Base-by-base conservation (phyloP, 148 eudicot genomes). In the Spergularia marina region DNA sequence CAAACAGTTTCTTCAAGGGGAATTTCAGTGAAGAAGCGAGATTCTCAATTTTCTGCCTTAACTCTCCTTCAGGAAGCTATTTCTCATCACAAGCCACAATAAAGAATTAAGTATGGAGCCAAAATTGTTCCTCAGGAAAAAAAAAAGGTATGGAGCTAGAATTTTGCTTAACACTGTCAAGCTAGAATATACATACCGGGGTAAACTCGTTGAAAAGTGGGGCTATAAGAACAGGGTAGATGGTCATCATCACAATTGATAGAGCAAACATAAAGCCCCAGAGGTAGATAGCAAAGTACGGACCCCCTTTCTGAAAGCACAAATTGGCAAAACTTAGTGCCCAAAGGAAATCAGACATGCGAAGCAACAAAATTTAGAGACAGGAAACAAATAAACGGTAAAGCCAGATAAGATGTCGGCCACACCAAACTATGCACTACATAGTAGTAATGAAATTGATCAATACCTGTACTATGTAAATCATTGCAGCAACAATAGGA, bases 171-270 rank as follows among this genome's bases (percentile, higher is more conserved):
- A 74, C 53, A 64, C 49, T 9, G 65, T 62, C 13, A 68, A 63
- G 23, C 17, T 49, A 61, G n/a, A 53, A 54, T 39, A 34, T 59
- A 88, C 97, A 86, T 82, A 96, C 98, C 58, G 99, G 97, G 67
- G 99, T 96, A 78, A 92, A 96, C 78, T 96, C 91, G 91, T 96
- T 96, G 78, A 96, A 96, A 34, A 96, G 94, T 64, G 99, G 99
- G 30, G 98, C 99, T 57, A 96, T 92, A 49, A 93, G 82, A 78
- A 89, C 74, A 51, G 99, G 99, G 76, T 91, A 96, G 41, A 96
- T 34, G 53, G 98, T 96, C 98, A 93, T 91, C 99, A 96, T 96
- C 75, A 96, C 95, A 71, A 96, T 85, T 59, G 98, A 87, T 23
- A 96, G 74, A 69, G 82, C 88, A 78, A 96, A 82, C 98, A 96